Conservation (phyloP, 129 eudicot genomes). For the Gnaphalium uliginosum region DNA sequence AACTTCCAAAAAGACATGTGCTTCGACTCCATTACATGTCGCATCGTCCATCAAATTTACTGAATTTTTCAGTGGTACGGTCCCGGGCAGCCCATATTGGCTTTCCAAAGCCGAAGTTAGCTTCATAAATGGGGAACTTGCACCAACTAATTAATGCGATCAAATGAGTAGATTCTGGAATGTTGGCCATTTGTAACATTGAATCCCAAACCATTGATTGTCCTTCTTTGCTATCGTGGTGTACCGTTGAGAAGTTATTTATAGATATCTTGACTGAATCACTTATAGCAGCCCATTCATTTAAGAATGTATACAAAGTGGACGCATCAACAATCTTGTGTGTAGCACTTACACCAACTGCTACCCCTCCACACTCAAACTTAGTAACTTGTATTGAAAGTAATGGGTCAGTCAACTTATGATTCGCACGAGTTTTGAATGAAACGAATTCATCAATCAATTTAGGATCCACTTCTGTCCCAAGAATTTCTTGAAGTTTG, state of each 20-base stretch:
- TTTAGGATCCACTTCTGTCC: not conserved
- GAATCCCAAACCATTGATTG: not conserved
- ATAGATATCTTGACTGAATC: not conserved
- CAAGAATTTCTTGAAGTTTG: not conserved
- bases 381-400: constrained; percentile 1
- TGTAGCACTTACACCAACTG: not conserved
- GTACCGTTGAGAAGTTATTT: not conserved
- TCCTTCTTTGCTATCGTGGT: not conserved
- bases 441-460: not conserved
- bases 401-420: not conserved
- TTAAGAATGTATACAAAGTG: not conserved
- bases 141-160: not conserved
- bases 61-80: not conserved
- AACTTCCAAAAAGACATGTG: not conserved
- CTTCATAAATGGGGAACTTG: not conserved
- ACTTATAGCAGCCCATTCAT: not conserved
- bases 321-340: constrained; percentile 4
- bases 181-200: not conserved
- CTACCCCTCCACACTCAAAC: not conserved
- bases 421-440: not conserved
- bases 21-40: not conserved
- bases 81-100: constrained; percentile 6
- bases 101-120: constrained; percentile 4
- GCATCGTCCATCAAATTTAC: not conserved
- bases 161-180: not conserved